Evolutionary conservation across 331 rosid species (phyloP).

Genomic region (Malus hybrid): DNA sequence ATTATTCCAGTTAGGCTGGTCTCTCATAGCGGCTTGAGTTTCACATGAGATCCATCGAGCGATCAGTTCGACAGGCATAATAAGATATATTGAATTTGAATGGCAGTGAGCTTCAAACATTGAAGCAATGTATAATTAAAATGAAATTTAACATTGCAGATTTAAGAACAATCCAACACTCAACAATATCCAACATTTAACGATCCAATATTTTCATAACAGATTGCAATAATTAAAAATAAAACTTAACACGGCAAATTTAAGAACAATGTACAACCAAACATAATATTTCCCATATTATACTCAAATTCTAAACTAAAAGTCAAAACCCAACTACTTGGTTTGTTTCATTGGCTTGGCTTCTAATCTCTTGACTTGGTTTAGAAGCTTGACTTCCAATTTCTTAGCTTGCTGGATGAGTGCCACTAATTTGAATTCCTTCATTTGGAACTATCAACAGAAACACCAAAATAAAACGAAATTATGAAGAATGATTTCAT

Average conservation of each 20-base stretch:
- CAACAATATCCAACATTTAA: neutral
- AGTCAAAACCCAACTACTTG: neutral
- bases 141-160: too few relatives aligned
- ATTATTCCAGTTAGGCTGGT: too few relatives aligned
- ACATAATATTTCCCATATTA: neutral
- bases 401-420: neutral
- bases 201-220: neutral
- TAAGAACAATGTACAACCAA: neutral
- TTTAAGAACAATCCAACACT: too few relatives aligned
- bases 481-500: neutral
- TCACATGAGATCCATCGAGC: too few relatives aligned
- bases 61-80: too few relatives aligned
- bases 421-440: neutral
- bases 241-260: too few relatives aligned
- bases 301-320: neutral
- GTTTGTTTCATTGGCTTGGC: neutral
- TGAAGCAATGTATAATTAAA: too few relatives aligned
- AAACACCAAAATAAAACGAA: neutral
- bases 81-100: too few relatives aligned
- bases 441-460: neutral
- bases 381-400: neutral
- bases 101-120: too few relatives aligned
- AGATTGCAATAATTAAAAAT: neutral
- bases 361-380: neutral
- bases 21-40: too few relatives aligned